Conservation (phyloP, 768 basidiomycete genomes). For the Tylopilus subfusipes region DNA sequence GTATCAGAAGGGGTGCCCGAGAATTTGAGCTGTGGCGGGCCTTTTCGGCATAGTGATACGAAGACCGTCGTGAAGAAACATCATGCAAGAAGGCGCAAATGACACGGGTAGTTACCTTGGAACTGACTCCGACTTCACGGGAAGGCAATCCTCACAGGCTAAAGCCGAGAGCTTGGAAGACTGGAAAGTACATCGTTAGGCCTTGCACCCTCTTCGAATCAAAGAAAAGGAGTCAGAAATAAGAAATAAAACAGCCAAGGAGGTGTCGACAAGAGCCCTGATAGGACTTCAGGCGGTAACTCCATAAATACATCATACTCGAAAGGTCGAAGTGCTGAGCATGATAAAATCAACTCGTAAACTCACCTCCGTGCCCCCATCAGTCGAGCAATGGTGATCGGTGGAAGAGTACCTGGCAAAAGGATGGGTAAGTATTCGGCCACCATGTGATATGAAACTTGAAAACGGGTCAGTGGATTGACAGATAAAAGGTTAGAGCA, state of each 20-base stretch:
- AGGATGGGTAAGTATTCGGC: constrained; percentile 1
- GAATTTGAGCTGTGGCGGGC: constrained; percentile 88
- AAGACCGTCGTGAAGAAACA: constrained; percentile 79
- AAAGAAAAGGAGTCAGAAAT: constrained; percentile 44
- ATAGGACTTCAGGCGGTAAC: constrained; percentile 76
- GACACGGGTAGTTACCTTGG: constrained; percentile 9
- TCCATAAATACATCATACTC: constrained; percentile 47
- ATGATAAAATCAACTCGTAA: not conserved
- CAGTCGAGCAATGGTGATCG: not conserved
- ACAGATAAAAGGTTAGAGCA: constrained; percentile 63
- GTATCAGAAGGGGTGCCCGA: constrained; percentile 77
- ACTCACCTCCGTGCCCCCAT: constrained; percentile 9
- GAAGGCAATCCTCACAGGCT: too few species aligned
- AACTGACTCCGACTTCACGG: not conserved
- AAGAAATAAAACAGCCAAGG: constrained; percentile 72
- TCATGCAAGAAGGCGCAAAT: constrained; percentile 1
- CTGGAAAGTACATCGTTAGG: not conserved
- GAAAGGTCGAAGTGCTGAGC: not conserved
- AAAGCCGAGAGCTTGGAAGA: not conserved
- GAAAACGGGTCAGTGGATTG: constrained; percentile 57
- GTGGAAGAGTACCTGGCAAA: not conserved
- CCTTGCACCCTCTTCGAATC: not conserved
- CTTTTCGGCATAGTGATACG: constrained; percentile 82
- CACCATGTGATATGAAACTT: not conserved
- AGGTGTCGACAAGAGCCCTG: constrained; percentile 59